Evolutionary conservation across 192 early-diverging fungal genomes (phyloP).

Genomic region (Pilaira anomala): DNA sequence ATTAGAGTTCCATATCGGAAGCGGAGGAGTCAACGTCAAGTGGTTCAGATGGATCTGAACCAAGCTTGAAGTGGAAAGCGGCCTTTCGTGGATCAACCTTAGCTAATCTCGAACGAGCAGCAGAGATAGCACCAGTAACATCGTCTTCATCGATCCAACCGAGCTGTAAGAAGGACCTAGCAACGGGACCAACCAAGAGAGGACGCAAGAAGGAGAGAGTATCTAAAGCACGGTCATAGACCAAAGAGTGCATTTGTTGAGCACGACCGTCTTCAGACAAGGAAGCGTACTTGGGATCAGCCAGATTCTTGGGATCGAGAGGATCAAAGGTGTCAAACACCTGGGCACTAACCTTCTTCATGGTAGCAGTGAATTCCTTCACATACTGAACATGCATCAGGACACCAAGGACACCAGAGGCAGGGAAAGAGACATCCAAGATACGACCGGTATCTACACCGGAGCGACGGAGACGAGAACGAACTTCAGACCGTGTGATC

Average conservation of each 20-base stretch:
- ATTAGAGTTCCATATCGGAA: too few relatives aligned
- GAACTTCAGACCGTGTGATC: too few relatives aligned
- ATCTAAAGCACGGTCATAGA: neutral
- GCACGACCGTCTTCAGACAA: neutral
- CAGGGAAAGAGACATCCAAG: slow-evolving; percentile 19
- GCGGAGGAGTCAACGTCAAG: too few relatives aligned
- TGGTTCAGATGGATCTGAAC: too few relatives aligned
- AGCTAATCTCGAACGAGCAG: too few relatives aligned
- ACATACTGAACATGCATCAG: slow-evolving; percentile 15
- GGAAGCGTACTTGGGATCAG: slow-evolving; percentile 12
- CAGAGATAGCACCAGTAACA: neutral
- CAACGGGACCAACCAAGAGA: slow-evolving; percentile 2
- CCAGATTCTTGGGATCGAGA: slow-evolving; percentile 13
- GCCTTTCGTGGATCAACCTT: too few relatives aligned
- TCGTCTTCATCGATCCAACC: slow-evolving; percentile 12
- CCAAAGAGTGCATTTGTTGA: neutral
- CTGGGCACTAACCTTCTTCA: neutral
- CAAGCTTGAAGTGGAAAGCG: too few relatives aligned
- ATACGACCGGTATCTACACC: slow-evolving; percentile 9
- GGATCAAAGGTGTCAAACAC: neutral
- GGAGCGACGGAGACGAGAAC: too few relatives aligned
- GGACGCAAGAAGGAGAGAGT: neutral
- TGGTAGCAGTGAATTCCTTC: neutral
- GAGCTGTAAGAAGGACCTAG: neutral
- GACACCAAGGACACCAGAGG: slow-evolving; percentile 1